Conservation (phyloP, 768 basidiomycete genomes). For the Auricularia heimuer region DNA sequence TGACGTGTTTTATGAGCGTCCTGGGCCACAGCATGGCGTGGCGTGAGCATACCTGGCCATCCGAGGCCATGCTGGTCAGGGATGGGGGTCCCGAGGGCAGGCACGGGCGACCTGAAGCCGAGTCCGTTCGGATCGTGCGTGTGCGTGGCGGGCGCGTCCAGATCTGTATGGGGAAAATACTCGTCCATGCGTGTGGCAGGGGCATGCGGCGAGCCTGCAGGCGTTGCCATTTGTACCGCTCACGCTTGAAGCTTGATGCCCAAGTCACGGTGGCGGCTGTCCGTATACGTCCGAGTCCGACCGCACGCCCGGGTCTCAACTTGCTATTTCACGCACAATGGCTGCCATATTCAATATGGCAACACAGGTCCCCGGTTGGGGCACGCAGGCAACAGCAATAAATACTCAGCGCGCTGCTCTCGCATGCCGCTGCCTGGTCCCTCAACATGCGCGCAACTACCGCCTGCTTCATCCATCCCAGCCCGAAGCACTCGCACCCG, state of each 20-base stretch:
- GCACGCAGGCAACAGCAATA: background rate
- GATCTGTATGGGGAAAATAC: background rate
- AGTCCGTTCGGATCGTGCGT: background rate
- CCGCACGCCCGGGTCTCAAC: background rate
- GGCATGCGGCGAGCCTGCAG: background rate
- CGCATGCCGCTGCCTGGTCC: background rate
- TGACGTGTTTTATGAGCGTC: background rate
- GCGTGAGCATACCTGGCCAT: conserved; percentile 65
- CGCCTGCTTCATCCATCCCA: background rate
- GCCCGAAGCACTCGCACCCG: background rate
- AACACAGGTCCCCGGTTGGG: background rate
- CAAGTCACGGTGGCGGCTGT: background rate
- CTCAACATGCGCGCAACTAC: background rate
- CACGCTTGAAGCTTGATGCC: background rate
- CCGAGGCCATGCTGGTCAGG: conserved; percentile 72
- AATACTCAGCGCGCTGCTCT: background rate
- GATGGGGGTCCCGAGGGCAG: conserved; percentile 32
- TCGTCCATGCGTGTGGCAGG: background rate
- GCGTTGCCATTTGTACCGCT: background rate
- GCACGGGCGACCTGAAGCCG: background rate
- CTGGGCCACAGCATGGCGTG: background rate
- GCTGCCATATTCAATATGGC: background rate
- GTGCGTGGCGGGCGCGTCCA: background rate
- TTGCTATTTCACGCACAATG: background rate
- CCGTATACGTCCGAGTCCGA: background rate